Conservation (phyloP, 148 eudicot genomes). For the Suaeda aralocaspica region DNA sequence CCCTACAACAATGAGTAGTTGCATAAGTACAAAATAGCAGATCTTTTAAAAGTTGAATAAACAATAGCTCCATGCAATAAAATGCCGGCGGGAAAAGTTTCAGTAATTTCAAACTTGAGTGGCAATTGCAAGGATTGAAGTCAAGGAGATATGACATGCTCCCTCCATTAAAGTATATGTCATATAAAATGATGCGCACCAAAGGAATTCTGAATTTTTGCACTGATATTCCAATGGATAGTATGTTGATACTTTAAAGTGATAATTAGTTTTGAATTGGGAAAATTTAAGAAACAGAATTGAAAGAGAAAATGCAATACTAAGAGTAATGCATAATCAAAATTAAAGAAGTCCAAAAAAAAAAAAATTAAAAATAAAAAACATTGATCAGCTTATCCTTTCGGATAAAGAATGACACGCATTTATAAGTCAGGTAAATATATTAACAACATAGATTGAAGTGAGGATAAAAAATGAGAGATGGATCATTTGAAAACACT, state of each 20-base stretch:
- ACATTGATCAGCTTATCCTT: too few relatives aligned
- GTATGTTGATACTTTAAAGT: not conserved
- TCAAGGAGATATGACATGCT: not conserved
- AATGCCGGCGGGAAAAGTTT: conserved; percentile 6
- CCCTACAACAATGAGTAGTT: conserved; percentile 34
- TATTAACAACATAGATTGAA: not conserved
- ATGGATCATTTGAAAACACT: not conserved
- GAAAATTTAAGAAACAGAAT: not conserved
- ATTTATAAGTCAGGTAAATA: not conserved
- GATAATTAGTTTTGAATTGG: not conserved
- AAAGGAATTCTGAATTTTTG: not conserved
- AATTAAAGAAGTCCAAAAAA: not conserved
- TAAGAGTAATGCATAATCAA: not conserved
- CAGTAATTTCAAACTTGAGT: not conserved
- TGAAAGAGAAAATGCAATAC: not conserved
- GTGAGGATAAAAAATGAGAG: not conserved
- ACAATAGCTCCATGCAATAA: not conserved
- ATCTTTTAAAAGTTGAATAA: not conserved
- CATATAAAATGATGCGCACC: not conserved
- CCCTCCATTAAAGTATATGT: not conserved
- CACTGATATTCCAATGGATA: not conserved
- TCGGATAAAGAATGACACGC: too few relatives aligned
- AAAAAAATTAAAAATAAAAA: too few relatives aligned
- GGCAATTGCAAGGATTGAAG: not conserved
- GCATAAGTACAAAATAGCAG: conserved; percentile 5